Evolutionary conservation across 495 filamentous ascomycete genomes (phyloP).

Genomic region (Hyaloscypha variabilis): DNA sequence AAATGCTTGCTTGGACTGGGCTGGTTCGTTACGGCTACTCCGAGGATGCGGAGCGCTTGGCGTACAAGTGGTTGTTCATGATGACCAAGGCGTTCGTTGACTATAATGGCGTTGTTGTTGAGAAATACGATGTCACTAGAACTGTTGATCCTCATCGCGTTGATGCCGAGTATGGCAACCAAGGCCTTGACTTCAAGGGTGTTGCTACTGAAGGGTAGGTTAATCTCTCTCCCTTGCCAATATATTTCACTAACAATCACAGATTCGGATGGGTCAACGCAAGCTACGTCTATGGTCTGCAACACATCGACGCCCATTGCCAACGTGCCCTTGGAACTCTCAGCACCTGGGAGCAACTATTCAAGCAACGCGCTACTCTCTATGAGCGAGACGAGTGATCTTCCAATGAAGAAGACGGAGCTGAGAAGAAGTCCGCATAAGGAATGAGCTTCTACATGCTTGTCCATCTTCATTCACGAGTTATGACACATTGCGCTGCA

Average conservation of each 20-base stretch:
- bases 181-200: conserved; percentile 90
- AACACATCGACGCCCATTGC: conserved; percentile 82
- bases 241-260: conserved; percentile 29
- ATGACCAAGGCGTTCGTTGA: conserved; percentile 96
- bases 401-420: neutral
- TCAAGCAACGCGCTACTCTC: neutral
- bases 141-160: conserved; percentile 88
- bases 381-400: neutral
- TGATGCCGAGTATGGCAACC: conserved; percentile 96
- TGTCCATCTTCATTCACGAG: conserved; percentile 5
- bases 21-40: conserved; percentile 88
- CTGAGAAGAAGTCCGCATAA: neutral
- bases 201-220: conserved; percentile 94
- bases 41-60: conserved; percentile 82
- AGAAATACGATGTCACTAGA: conserved; percentile 97
- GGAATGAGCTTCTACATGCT: neutral
- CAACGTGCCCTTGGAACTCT: conserved; percentile 81
- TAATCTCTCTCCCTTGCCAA: conserved; percentile 14
- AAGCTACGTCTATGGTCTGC: conserved; percentile 87
- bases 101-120: conserved; percentile 95
- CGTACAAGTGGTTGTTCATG: conserved; percentile 97
- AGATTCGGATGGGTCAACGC: conserved; percentile 99
- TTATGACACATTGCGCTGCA: conserved; percentile 1
- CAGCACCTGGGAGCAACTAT: conserved; percentile 59
- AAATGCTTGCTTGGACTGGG: conserved; percentile 96